A percentile compares a stretch with the other conserved stretches of the same genome.
These are phyloP conservation scores for Venturia effusa DNA, from an alignment of 2,329 filamentous ascomycete species.

Conservation along the genomic window DNA sequence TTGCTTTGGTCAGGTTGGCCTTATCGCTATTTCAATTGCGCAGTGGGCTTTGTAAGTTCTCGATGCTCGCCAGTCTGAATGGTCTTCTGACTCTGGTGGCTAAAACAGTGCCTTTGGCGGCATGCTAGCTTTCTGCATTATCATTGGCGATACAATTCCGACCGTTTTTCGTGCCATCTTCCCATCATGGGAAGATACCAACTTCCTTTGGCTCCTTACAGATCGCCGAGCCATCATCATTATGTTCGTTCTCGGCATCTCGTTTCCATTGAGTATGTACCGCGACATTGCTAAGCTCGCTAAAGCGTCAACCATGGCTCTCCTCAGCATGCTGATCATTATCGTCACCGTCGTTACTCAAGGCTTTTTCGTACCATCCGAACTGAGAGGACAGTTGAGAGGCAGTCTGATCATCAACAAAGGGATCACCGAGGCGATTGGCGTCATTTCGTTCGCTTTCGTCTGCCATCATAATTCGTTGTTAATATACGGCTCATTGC, in stretches of 20 bases:
- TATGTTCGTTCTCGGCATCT: slow-evolving; percentile 76
- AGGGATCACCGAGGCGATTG: slow-evolving; percentile 90
- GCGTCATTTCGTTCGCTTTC: slow-evolving; percentile 90
- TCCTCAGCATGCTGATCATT: slow-evolving; percentile 89
- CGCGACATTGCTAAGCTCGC: slow-evolving; percentile 96
- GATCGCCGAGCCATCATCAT: slow-evolving; percentile 76
- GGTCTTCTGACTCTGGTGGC: neutral
- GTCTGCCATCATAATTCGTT: slow-evolving; percentile 90
- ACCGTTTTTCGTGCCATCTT: slow-evolving; percentile 77
- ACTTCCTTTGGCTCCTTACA: slow-evolving; percentile 72
- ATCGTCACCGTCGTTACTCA: slow-evolving; percentile 80
- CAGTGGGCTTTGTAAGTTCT: slow-evolving; percentile 75
- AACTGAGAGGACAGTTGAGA: slow-evolving; percentile 60
- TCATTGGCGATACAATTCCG: slow-evolving; percentile 92
- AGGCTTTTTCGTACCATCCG: slow-evolving; percentile 60
- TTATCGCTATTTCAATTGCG: slow-evolving; percentile 81
- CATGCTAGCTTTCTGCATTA: slow-evolving; percentile 97
- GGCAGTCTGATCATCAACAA: slow-evolving; percentile 66
- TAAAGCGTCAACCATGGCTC: slow-evolving; percentile 86
- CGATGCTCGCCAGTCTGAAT: neutral
- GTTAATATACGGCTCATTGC: slow-evolving; percentile 90
- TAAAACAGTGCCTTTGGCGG: slow-evolving; percentile 69
- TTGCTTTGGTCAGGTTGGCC: slow-evolving; percentile 79
- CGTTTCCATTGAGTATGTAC: slow-evolving; percentile 86
- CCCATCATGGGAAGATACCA: slow-evolving; percentile 59